Conservation (phyloP, 2,329 filamentous ascomycete species). For the Paecilomyces fulvus region DNA sequence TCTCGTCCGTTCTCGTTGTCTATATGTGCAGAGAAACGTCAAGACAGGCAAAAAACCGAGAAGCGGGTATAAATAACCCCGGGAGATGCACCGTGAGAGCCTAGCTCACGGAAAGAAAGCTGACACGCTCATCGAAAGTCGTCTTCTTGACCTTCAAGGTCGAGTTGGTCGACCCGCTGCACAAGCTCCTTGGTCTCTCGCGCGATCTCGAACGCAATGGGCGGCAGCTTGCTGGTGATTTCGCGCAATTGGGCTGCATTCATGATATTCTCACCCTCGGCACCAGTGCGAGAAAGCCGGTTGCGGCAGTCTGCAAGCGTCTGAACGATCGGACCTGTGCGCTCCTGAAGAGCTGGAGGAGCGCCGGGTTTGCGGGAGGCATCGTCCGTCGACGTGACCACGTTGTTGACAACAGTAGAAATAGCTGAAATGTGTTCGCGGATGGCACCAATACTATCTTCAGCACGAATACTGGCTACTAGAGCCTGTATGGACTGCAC, state of each 20-base stretch:
- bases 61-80: background rate
- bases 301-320: conserved; percentile 54
- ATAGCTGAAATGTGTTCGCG: conserved; percentile 64
- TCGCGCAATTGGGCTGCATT: conserved; percentile 42
- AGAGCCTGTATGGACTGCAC: conserved; percentile 77
- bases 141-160: conserved; percentile 28
- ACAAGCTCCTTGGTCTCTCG: conserved; percentile 71
- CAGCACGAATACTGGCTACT: conserved; percentile 61
- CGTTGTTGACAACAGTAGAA: conserved; percentile 59
- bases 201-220: conserved; percentile 79
- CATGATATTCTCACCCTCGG: conserved; percentile 53
- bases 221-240: conserved; percentile 65
- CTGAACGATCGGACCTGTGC: conserved; percentile 32
- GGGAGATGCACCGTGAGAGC: background rate
- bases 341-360: conserved; percentile 42
- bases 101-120: background rate
- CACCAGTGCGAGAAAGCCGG: conserved; percentile 55
- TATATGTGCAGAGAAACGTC: background rate
- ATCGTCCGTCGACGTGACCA: conserved; percentile 57
- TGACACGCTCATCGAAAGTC: background rate
- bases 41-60: background rate
- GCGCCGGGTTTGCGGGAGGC: conserved; percentile 42
- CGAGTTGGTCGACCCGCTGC: conserved; percentile 36
- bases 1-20: conserved; percentile 1
- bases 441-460: conserved; percentile 56